Evolutionary conservation across 345 rosid genomes (phyloP), one percentile per base, ranked within the genome.

Genomic region (Rubroshorea leprosula): DNA sequence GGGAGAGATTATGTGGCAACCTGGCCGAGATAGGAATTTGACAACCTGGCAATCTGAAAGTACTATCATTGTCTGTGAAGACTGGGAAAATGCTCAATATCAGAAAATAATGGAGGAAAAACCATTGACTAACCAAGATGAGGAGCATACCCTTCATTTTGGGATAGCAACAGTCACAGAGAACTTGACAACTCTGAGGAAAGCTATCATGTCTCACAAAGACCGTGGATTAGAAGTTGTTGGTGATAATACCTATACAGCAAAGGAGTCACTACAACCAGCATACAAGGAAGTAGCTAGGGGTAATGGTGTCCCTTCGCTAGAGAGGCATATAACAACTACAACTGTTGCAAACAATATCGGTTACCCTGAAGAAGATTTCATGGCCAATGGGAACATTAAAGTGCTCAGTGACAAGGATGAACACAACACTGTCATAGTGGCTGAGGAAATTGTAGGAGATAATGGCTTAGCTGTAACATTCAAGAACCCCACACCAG

Each of bases 1-100:
- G 0, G 87, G 89, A 27, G 29, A 41, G 3, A 23, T 86, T 41
- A 60, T 71, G 55, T 91, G 98, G 98, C 96, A 91, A 70, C 90
- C 87, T 3, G 87, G 80, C 9, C 86, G 87, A 0, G 84, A 92
- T 74, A 73, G 98, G 58, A 53, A 64, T 41, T 51, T 88, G 44
- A 44, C 76, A 57, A 77, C 83, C 19, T 69, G 84, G 84, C 83
- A 84, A 58, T 78, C 82, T 35, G 52, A 55, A 49, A 86, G 77
- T 54, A 73, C 72, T 0, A 73, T 86, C 26, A 70, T 72, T 6
- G 55, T 88, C 5, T 60, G 39, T 26, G 93, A 88, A 65, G 93
- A 88, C 64, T 92, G 96, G 98, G 86, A 77, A 51, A 64, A 76
- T 75, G 80, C 82, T 62, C 71, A 66, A 18, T 49, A 68, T 35